Percentiles rank a stretch among this genome's conserved stretches.
Evolutionary conservation across 106 monocot genomes (phyloP).

Genomic region (Acorus calamus): DNA sequence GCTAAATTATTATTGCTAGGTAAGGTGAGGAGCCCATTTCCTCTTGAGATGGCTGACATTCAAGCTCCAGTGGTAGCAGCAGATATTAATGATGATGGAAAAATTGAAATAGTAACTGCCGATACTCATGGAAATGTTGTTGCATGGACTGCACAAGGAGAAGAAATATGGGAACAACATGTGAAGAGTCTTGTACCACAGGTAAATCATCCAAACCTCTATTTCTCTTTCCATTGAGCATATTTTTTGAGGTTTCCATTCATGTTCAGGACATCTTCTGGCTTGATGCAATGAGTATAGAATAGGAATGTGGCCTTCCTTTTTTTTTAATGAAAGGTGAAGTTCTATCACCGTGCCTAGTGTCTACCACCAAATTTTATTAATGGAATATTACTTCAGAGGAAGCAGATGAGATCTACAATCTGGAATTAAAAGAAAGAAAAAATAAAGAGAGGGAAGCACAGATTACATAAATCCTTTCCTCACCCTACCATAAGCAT

Average conservation of each 20-base stretch:
- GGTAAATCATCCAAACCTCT: conserved; percentile 26
- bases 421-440: no score
- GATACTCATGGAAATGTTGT: conserved; percentile 95
- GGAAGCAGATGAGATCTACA: no score
- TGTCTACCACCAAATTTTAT: no score
- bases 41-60: conserved; percentile 98
- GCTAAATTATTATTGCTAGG: conserved; percentile 22
- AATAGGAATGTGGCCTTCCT: no score
- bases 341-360: no score
- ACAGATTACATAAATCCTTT: no score
- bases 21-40: conserved; percentile 70
- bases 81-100: conserved; percentile 98
- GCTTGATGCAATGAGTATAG: no score
- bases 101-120: conserved; percentile 88
- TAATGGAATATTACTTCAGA: no score
- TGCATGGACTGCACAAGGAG: conserved; percentile 86
- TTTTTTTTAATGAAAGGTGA: no score
- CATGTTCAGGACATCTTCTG: no score
- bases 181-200: conserved; percentile 95
- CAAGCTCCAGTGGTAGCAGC: conserved; percentile 76
- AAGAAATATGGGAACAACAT: conserved; percentile 94
- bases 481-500: no score
- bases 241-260: not conserved
- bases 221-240: not conserved
- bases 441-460: no score